Percentiles rank a stretch among this genome's conserved stretches.
Evolutionary conservation across 2,329 filamentous ascomycete species (phyloP).

Genomic region (Epichloe gansuensis): DNA sequence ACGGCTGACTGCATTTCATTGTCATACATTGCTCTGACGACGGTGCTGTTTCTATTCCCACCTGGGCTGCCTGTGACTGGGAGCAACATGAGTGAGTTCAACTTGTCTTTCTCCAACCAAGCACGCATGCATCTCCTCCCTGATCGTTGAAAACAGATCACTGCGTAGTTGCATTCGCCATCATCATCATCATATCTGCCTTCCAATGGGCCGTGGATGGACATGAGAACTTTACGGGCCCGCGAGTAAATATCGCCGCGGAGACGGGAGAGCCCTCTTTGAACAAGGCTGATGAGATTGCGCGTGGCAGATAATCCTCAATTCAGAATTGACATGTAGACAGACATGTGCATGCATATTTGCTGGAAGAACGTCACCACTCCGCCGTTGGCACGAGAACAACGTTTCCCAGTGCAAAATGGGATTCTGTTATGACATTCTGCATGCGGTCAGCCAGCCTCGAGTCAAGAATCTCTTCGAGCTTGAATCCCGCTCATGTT

Average conservation of each 20-base stretch:
- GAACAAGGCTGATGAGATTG: not conserved
- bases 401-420: too few species aligned
- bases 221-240: slow-evolving; percentile 29
- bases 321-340: not conserved
- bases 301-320: not conserved
- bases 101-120: too few species aligned
- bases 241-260: slow-evolving; percentile 10
- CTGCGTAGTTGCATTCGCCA: slow-evolving; percentile 31
- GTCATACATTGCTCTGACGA: slow-evolving; percentile 51
- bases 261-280: not conserved
- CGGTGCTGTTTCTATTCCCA: slow-evolving; percentile 60
- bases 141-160: slow-evolving; percentile 19
- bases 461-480: too few species aligned
- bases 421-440: too few species aligned
- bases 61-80: slow-evolving; percentile 49
- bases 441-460: too few species aligned
- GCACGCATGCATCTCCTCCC: not conserved
- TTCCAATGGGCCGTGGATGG: slow-evolving; percentile 33
- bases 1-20: slow-evolving; percentile 32
- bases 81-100: slow-evolving; percentile 46
- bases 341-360: too few species aligned
- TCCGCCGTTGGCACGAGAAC: too few species aligned
- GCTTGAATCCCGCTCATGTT: too few species aligned
- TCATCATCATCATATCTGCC: slow-evolving; percentile 29
- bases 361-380: too few species aligned